phyloP scores from a whole-genome alignment of 805 yeast species.

The Wickerhamia fluorescens region DNA sequence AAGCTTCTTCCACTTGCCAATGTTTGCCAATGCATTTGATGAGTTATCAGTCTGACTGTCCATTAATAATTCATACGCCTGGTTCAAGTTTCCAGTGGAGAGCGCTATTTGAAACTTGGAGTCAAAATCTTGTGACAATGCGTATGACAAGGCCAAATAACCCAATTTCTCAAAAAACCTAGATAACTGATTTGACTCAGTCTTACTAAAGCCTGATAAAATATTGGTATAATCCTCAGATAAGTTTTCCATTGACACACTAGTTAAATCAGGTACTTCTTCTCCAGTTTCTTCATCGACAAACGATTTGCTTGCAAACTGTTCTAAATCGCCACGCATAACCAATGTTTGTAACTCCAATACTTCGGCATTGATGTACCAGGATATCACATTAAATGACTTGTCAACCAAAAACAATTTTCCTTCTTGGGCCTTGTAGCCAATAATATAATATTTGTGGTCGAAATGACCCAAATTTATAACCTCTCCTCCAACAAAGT shows the following conservation, averaged over 20 bases:
- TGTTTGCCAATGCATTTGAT: constrained; percentile 30
- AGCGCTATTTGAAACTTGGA: constrained; percentile 89
- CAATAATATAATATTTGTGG: constrained; percentile 76
- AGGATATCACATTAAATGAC: constrained; percentile 74
- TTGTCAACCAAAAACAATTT: constrained; percentile 88
- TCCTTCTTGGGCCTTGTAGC: constrained; percentile 86
- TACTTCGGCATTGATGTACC: constrained; percentile 75
- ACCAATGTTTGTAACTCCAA: constrained; percentile 95
- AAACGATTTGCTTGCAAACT: constrained; percentile 28
- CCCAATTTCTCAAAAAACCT: constrained; percentile 94
- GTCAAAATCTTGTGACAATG: constrained; percentile 79
- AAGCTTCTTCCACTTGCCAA: constrained; percentile 74
- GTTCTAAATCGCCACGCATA: constrained; percentile 88
- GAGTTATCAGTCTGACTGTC: constrained; percentile 39
- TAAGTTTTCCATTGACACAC: constrained; percentile 49
- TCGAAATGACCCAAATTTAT: constrained; percentile 92
- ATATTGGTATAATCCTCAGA: constrained; percentile 41
- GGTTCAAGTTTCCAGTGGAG: constrained; percentile 58
- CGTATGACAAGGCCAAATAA: constrained; percentile 71
- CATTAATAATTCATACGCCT: constrained; percentile 53
- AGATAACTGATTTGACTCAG: constrained; percentile 71
- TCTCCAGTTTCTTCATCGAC: constrained; percentile 34
- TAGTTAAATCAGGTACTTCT: constrained; percentile 29
- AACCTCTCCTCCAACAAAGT: constrained; percentile 89
- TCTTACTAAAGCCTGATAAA: constrained; percentile 54